Evolutionary conservation across 176 grass and related monocot genomes (phyloP), one percentile per base, ranked within the genome.

Genomic region (Phyllostachys edulis): DNA sequence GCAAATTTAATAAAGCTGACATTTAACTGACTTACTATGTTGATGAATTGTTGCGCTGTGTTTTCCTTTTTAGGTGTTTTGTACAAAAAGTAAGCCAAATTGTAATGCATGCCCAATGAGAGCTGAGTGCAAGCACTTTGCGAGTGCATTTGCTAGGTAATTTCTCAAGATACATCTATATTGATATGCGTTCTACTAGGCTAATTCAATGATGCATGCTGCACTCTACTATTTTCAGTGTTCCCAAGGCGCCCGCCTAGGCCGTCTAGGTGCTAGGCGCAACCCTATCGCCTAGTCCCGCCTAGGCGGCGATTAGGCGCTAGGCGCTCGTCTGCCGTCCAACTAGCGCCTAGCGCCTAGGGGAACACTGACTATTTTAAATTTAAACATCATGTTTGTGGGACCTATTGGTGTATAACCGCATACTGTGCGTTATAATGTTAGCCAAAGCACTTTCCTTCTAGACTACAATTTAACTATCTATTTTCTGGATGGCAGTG

Each of bases 31-130:
- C 20, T 72, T 59, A 23, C 37, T 39, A 24, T 23, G 44, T 16
- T 47, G 52, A 71, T 50, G 49, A 65, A 81, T 64, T 71, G 27
- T 69, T 74, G 36, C 75, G 45, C 15, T 67, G 20, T 16, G 12
- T 63, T 72, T 60, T 55, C 44, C 45, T 52, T 69, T 49, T 57
- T 65, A 92, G 87, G 87, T 92, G 23, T 92, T 92, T 37, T 92
- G 87, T 73, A 90, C 91, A 55, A 92, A 92, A 85, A 92, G 84
- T 69, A 92, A 90, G 60, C 91, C 91, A 63, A 92, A 92, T 82
- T 92, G 87, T 65, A 92, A 92, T 63, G 87, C 91, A 62, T 92
- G 87, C 65, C 91, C 91, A 52, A 89, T 92, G 88, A 90, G 87
- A 87, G 88, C 84, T 77, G 85, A 90, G 23, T 92, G 91, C 57